phyloP scores from a whole-genome alignment of 192 early-diverging fungal species.

The Allomyces macrogynus region DNA sequence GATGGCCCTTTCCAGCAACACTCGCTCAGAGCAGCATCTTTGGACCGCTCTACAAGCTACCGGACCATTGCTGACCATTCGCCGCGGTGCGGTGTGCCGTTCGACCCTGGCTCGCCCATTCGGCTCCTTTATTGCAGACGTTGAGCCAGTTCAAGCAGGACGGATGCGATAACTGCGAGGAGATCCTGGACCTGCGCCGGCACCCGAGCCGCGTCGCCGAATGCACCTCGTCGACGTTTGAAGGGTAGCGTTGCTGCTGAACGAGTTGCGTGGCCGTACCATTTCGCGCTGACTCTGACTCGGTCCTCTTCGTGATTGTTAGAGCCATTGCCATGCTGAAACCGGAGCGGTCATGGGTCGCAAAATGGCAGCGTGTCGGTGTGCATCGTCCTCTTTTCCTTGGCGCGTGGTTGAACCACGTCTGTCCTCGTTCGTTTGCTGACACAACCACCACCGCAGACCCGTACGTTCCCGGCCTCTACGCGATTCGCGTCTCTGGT shows the following conservation, averaged over 20 bases:
- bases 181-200: slow-evolving; percentile 43
- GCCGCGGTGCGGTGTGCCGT: neutral
- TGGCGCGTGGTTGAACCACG: neutral
- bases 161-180: slow-evolving; percentile 73
- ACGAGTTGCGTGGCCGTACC: neutral
- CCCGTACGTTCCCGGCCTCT: slow-evolving; percentile 43
- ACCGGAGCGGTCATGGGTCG: slow-evolving; percentile 56
- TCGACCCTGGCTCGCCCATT: neutral
- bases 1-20: too few species aligned
- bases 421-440: slow-evolving; percentile 2
- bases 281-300: neutral
- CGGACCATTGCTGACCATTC: too few species aligned
- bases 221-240: slow-evolving; percentile 58
- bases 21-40: neutral
- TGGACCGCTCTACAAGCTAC: too few species aligned
- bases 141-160: slow-evolving; percentile 39
- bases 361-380: slow-evolving; percentile 47
- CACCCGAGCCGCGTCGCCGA: slow-evolving; percentile 39
- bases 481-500: slow-evolving; percentile 53
- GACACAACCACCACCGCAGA: slow-evolving; percentile 12
- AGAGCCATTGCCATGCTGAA: slow-evolving; percentile 51
- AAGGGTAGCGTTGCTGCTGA: slow-evolving; percentile 25
- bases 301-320: neutral
- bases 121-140: slow-evolving; percentile 18
- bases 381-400: slow-evolving; percentile 4